phyloP scores from a whole-genome alignment of 345 rosid species.

The Citrus cavaleriei region DNA sequence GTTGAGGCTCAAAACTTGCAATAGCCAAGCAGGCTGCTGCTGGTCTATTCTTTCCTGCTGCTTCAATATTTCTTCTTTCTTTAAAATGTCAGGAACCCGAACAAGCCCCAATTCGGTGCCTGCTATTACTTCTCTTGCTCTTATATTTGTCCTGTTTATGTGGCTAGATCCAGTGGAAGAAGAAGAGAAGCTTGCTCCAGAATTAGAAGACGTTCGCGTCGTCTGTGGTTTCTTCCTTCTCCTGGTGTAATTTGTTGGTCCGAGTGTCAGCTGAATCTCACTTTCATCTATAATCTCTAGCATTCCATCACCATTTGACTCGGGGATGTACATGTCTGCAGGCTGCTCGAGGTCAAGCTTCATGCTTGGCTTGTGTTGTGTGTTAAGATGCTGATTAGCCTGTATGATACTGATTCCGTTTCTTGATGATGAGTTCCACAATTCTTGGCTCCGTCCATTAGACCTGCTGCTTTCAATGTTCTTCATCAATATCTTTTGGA shows the following conservation, averaged over 20 bases:
- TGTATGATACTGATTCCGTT: conserved; percentile 16
- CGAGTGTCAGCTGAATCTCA: conserved; percentile 82
- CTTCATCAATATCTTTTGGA: conserved; percentile 79
- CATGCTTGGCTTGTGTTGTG: conserved; percentile 20
- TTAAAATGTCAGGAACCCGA: conserved; percentile 26
- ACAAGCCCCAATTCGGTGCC: conserved; percentile 22
- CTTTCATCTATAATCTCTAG: conserved; percentile 64
- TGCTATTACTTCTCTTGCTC: conserved; percentile 11
- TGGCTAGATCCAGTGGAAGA: conserved; percentile 73
- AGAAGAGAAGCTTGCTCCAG: conserved; percentile 67
- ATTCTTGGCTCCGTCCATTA: conserved; percentile 6
- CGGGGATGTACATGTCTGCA: conserved; percentile 25
- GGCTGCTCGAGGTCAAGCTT: conserved; percentile 37
- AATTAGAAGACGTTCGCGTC: conserved; percentile 34
- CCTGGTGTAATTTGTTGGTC: conserved; percentile 48
- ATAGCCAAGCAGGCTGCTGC: conserved; percentile 67
- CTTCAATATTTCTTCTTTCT: conserved; percentile 50
- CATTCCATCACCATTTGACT: conserved; percentile 25
- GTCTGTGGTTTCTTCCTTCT: conserved; percentile 41
- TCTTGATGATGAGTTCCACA: conserved; percentile 5
- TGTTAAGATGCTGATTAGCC: not conserved
- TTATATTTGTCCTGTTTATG: conserved; percentile 28
- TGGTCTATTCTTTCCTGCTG: conserved; percentile 46
- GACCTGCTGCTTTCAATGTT: conserved; percentile 32
- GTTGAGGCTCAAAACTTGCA: conserved; percentile 74